These are phyloP conservation scores for Phlyctochytrium planicorne DNA, from an alignment of 192 early-diverging fungal species.

Conservation along the genomic window DNA sequence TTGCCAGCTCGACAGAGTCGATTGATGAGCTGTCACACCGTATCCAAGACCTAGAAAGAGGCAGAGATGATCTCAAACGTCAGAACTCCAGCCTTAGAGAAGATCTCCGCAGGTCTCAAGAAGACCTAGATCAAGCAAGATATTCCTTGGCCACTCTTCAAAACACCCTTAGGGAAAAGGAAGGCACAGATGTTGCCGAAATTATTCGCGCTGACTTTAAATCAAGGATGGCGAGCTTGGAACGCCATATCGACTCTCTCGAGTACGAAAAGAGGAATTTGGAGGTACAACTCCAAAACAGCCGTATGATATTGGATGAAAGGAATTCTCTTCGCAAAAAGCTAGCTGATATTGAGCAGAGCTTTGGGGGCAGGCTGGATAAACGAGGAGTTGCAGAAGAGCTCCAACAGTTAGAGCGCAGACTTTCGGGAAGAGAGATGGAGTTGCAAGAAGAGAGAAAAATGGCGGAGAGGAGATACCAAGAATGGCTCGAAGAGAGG, in stretches of 20 bases:
- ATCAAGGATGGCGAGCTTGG: background rate
- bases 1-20: background rate
- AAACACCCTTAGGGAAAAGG: background rate
- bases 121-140: background rate
- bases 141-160: background rate
- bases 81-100: constrained; percentile 7
- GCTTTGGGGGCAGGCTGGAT: too few species aligned
- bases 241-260: background rate
- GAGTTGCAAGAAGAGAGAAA: constrained; percentile 6
- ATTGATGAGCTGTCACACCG: background rate
- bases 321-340: too few species aligned
- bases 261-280: background rate
- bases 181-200: background rate
- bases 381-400: constrained; percentile 22
- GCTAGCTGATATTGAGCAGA: too few species aligned
- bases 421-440: constrained; percentile 16
- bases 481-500: constrained; percentile 7
- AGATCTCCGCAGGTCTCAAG: background rate
- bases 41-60: constrained; percentile 6
- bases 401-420: constrained; percentile 15
- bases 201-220: background rate
- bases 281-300: background rate
- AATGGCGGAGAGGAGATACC: background rate
- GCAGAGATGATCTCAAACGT: constrained; percentile 4
- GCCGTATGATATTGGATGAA: background rate